Evolutionary conservation across 2,329 filamentous ascomycete genomes (phyloP), one percentile per base, ranked within the genome.

Genomic region (Pseudocercospora fijiensis): DNA sequence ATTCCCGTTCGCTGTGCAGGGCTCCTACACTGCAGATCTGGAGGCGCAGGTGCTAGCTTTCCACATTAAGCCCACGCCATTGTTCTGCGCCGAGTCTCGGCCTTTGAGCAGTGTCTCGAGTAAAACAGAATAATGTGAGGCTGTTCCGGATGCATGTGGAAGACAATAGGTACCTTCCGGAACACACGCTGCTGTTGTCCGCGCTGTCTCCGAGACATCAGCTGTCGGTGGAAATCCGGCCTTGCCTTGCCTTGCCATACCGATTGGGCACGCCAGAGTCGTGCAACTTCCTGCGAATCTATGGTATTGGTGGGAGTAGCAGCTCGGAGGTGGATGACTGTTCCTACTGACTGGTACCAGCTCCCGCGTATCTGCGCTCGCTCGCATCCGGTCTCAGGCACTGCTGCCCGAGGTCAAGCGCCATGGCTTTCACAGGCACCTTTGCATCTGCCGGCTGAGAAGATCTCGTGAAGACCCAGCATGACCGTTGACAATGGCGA

Each of bases 261-360:
- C 43, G 58, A 56, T 56, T 61, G 58, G 58, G 27, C 58, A 22
- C 58, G 58, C 58, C 49, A 56, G 26, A 26, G 28, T 45, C 53
- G 49, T 61, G 43, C 33, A 22, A n/a, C 26, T 43, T 33, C 26
- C 30, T 26, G 59, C 49, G 20, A 28, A 5, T 49, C 45, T 22
- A n/a, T 27, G 22, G 16, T 60, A 27, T n/a, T 24, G 45, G 43
- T 37, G 45, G 9, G 20, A 27, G 26, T 9, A 16, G 9, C 22
- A 47, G n/a, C 43, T 47, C n/a, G n/a, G 45, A 49, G 10, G 45
- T 49, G 45, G 9, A 22, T 49, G 51, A 55, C 51, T 55, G 3
- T 56, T 13, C 16, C 30, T 22, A 41, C 30, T 24, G 53, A 56
- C 28, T 41, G 53, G 53, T 56, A 56, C 28, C 53, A 56, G 53